Conservation (phyloP, 2,329 filamentous ascomycete genomes). For the Cladorrhinum sp. region DNA sequence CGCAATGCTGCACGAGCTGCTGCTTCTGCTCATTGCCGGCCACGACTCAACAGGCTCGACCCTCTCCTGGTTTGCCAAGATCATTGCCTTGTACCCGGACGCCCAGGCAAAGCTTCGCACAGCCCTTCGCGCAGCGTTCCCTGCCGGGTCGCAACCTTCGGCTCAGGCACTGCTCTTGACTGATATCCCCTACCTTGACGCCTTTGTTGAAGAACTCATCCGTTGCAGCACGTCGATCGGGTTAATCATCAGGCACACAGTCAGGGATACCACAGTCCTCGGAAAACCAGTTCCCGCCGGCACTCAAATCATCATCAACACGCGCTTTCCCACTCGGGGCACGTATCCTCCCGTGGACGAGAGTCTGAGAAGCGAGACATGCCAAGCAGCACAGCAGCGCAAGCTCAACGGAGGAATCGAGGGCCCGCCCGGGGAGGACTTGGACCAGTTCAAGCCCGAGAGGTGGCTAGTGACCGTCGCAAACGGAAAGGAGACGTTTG, state of each 20-base stretch:
- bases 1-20: no score
- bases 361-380: neutral
- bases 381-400: neutral
- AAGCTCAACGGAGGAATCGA: conserved; percentile 15
- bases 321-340: no score
- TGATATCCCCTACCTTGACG: conserved; percentile 40
- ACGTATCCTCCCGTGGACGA: neutral
- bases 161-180: conserved; percentile 21
- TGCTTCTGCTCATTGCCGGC: no score
- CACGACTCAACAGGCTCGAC: conserved; percentile 33
- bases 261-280: conserved; percentile 36
- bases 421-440: conserved; percentile 13
- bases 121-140: neutral
- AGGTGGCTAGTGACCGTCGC: conserved; percentile 36
- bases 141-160: conserved; percentile 16
- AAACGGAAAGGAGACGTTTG: conserved; percentile 30
- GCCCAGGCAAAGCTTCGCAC: conserved; percentile 16
- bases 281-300: conserved; percentile 28
- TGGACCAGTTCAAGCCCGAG: conserved; percentile 35
- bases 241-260: conserved; percentile 26
- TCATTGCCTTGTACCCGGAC: conserved; percentile 16
- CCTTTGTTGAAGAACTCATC: conserved; percentile 38
- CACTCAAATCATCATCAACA: no score
- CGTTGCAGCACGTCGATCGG: conserved; percentile 30
- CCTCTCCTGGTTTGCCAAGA: conserved; percentile 23